These are phyloP conservation scores for Saprolegnia parasitica DNA, from an alignment of 352 stramenopile species.

Conservation along the genomic window DNA sequence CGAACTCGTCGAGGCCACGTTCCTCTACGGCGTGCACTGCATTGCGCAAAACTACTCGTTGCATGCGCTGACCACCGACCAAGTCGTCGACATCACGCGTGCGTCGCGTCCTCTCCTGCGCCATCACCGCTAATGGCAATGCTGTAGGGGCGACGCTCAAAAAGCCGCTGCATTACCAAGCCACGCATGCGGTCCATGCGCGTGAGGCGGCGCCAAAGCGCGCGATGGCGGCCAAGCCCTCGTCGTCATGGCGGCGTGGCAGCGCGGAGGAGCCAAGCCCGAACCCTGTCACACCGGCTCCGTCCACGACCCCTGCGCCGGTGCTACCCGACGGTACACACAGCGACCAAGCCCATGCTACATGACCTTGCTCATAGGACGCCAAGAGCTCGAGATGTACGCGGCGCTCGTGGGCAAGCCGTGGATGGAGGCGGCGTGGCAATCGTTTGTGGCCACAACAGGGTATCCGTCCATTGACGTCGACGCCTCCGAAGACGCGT, in stretches of 20 bases:
- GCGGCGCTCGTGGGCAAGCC: constrained; percentile 50
- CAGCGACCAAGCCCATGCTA: not conserved
- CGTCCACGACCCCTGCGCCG: not conserved
- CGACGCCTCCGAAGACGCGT: constrained; percentile 38
- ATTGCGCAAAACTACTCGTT: constrained; percentile 26
- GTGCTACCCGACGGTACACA: too few species aligned
- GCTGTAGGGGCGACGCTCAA: constrained; percentile 13
- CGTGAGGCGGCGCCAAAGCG: not conserved
- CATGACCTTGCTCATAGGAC: not conserved
- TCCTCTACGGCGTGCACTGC: constrained; percentile 29
- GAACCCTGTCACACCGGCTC: not conserved
- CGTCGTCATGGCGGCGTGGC: constrained; percentile 23
- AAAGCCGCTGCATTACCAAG: constrained; percentile 23
- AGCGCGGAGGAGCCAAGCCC: not conserved
- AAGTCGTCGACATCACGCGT: constrained; percentile 28
- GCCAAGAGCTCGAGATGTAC: constrained; percentile 51
- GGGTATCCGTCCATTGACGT: constrained; percentile 34
- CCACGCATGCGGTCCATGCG: not conserved
- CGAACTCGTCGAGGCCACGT: constrained; percentile 24
- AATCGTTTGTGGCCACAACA: constrained; percentile 39
- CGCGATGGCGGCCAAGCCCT: constrained; percentile 10
- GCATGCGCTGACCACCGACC: constrained; percentile 24
- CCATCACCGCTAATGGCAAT: not conserved
- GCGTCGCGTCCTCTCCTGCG: not conserved
- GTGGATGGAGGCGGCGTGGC: constrained; percentile 57